phyloP scores from a whole-genome alignment of 140 eudicot genomes.

The Oenanthe javanica region DNA sequence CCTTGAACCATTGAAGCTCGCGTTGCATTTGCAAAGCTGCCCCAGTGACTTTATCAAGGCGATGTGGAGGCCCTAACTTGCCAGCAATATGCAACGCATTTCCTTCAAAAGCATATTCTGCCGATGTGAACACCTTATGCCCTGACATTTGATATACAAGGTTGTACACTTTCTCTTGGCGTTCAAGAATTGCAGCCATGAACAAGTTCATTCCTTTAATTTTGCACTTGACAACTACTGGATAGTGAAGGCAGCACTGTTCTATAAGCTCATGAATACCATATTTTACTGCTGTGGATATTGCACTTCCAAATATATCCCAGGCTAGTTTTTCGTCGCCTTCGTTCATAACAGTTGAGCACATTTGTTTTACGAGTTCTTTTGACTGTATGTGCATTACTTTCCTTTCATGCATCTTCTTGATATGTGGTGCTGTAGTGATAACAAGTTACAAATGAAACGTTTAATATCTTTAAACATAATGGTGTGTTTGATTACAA shows the following conservation, averaged over 20 bases:
- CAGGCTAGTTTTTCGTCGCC: background rate
- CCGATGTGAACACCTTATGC: too few species aligned
- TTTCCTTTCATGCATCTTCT: background rate
- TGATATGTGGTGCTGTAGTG: background rate
- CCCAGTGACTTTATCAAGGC: too few species aligned
- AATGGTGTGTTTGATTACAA: too few species aligned
- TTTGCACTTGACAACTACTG: too few species aligned
- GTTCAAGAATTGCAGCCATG: too few species aligned
- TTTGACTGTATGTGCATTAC: background rate
- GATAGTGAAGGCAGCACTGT: too few species aligned
- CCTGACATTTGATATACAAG: too few species aligned
- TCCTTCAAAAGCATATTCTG: too few species aligned
- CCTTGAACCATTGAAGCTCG: constrained; percentile 30
- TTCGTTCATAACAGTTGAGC: background rate
- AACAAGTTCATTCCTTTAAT: too few species aligned
- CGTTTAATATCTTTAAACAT: too few species aligned
- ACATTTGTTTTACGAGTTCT: background rate
- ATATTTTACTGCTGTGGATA: background rate
- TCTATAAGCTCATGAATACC: background rate
- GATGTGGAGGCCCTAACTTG: constrained; percentile 1
- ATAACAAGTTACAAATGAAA: background rate
- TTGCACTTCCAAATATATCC: background rate
- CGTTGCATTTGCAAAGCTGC: too few species aligned
- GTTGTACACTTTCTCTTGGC: too few species aligned
- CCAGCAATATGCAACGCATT: background rate